Percentiles rank a stretch among this genome's conserved stretches.
Conservation (phyloP, 176 grass and related monocot species). For the Juncus inflexus region DNA sequence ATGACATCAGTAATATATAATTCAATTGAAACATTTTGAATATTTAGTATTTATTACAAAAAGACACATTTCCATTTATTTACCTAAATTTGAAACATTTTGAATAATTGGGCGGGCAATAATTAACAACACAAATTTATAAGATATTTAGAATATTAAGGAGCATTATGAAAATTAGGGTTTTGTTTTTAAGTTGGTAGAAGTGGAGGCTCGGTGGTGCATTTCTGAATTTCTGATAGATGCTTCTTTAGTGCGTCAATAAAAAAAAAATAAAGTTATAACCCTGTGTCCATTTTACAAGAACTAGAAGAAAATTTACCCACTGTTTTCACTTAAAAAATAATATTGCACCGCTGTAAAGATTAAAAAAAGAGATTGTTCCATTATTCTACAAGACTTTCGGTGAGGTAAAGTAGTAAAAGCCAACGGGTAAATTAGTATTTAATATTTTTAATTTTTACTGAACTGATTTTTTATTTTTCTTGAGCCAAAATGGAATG, state of each 20-base stretch:
- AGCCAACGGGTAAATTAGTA: too few species aligned
- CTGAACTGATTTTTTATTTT: too few species aligned
- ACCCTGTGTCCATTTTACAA: slow-evolving; percentile 13
- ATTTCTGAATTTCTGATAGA: background rate
- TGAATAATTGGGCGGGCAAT: too few species aligned
- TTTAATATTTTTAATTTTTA: too few species aligned
- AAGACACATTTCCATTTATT: too few species aligned
- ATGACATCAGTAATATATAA: too few species aligned
- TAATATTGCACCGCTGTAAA: slow-evolving; percentile 10
- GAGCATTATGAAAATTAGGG: background rate
- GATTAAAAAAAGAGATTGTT: slow-evolving; percentile 16
- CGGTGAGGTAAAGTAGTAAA: too few species aligned
- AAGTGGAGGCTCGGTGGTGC: slow-evolving; percentile 23
- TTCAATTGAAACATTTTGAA: too few species aligned
- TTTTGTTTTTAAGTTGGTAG: slow-evolving; percentile 8
- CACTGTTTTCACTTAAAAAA: slow-evolving; percentile 1
- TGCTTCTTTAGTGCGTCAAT: slow-evolving; percentile 23
- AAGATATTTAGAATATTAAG: background rate
- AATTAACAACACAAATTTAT: too few species aligned
- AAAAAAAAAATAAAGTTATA: slow-evolving; percentile 1
- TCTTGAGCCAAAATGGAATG: slow-evolving; percentile 7
- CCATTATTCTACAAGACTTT: background rate
- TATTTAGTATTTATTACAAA: too few species aligned
- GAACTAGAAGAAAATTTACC: slow-evolving; percentile 10
- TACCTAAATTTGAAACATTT: too few species aligned